Conservation (phyloP, 2,329 filamentous ascomycete genomes). For the Phaeophleospora eucalypticola region DNA sequence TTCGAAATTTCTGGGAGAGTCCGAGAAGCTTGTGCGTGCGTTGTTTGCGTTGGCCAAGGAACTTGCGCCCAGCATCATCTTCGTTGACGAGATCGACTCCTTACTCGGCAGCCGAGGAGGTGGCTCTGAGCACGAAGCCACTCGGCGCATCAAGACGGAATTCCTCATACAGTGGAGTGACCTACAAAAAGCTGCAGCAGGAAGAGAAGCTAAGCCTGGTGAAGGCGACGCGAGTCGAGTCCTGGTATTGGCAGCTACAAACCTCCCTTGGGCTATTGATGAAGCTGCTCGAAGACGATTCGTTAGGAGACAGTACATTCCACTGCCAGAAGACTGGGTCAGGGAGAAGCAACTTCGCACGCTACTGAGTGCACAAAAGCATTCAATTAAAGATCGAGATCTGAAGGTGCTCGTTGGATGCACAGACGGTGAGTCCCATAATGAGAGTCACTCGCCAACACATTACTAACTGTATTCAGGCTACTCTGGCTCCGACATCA, state of each 20-base stretch:
- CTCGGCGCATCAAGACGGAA: constrained; percentile 91
- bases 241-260: constrained; percentile 89
- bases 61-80: constrained; percentile 91
- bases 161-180: constrained; percentile 98
- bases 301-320: constrained; percentile 92
- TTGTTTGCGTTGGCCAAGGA: constrained; percentile 85
- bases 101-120: constrained; percentile 79
- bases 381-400: constrained; percentile 67
- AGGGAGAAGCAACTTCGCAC: constrained; percentile 73
- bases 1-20: constrained; percentile 93
- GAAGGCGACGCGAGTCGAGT: constrained; percentile 81
- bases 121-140: constrained; percentile 86
- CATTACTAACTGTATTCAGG: constrained; percentile 53
- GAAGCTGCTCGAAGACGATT: constrained; percentile 89
- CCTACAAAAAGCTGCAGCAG: constrained; percentile 84
- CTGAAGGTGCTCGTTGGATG: constrained; percentile 69
- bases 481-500: constrained; percentile 97
- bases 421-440: constrained; percentile 64
- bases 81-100: constrained; percentile 97
- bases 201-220: constrained; percentile 66
- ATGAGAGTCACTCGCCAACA: too few species aligned
- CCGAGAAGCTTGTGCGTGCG: constrained; percentile 90
- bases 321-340: constrained; percentile 79
- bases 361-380: constrained; percentile 81
- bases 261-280: constrained; percentile 95